Percentiles rank a stretch among this genome's conserved stretches.
phyloP scores from a whole-genome alignment of 2,329 filamentous ascomycete genomes.

The Neopestalotiopsis rosae region DNA sequence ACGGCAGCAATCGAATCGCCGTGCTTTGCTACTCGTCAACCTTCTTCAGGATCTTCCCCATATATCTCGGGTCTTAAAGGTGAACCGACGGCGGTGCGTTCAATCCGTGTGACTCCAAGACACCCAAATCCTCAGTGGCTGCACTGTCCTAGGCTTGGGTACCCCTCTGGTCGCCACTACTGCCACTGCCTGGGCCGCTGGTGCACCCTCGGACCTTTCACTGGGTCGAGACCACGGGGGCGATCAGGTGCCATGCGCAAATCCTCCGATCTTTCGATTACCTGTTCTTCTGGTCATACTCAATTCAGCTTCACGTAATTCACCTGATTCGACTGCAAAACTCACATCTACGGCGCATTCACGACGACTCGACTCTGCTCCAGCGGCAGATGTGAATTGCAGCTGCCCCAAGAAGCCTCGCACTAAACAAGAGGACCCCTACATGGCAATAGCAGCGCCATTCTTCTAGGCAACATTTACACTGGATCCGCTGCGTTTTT shows the following conservation, averaged over 20 bases:
- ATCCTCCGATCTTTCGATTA: background rate
- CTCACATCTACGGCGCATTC: background rate
- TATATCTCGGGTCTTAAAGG: background rate
- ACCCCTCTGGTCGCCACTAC: background rate
- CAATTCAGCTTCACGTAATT: background rate
- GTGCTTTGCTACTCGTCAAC: background rate
- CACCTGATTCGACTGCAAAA: background rate
- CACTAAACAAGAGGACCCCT: background rate
- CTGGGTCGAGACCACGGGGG: background rate
- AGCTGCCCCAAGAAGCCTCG: no score
- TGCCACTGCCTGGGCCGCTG: background rate
- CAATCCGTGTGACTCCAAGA: background rate
- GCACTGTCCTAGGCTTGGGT: background rate
- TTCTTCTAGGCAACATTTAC: background rate
- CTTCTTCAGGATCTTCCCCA: background rate
- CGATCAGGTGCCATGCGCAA: background rate
- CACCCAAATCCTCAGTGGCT: background rate
- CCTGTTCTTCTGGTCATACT: background rate
- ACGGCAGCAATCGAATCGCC: background rate
- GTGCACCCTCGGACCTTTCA: background rate
- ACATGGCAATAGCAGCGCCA: background rate
- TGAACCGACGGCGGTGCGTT: background rate
- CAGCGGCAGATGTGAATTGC: no score
- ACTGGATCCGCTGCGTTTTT: background rate
- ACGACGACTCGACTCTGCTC: background rate